These are phyloP conservation scores for Geotrichum restrictum DNA, from an alignment of 1,139 yeast genomes.

Conservation along the genomic window DNA sequence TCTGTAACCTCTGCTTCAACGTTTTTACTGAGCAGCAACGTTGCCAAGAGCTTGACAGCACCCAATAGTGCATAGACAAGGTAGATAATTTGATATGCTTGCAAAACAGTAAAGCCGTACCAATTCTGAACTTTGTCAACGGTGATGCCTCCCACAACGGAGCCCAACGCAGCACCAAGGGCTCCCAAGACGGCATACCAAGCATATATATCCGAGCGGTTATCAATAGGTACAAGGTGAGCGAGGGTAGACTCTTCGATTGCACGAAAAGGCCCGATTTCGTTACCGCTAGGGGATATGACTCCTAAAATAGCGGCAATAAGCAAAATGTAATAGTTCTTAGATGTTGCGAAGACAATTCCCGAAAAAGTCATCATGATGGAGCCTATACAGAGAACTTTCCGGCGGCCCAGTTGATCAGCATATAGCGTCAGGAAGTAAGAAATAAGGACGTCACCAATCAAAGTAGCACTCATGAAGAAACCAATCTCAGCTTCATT, in stretches of 20 bases:
- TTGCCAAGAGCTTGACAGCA: constrained; percentile 49
- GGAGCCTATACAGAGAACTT: constrained; percentile 62
- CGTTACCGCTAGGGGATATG: constrained; percentile 87
- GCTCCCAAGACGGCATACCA: constrained; percentile 65
- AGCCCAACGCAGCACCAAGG: constrained; percentile 72
- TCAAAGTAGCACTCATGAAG: constrained; percentile 65
- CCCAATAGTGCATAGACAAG: constrained; percentile 57
- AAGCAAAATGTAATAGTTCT: constrained; percentile 54
- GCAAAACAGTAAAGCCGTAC: constrained; percentile 32
- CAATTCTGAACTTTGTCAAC: constrained; percentile 43
- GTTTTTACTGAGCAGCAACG: constrained; percentile 51
- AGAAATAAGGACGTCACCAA: constrained; percentile 18
- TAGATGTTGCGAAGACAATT: constrained; percentile 51
- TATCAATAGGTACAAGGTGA: constrained; percentile 63
- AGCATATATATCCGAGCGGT: constrained; percentile 73
- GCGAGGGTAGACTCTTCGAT: constrained; percentile 86
- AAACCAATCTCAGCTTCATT: constrained; percentile 61
- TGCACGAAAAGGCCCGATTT: constrained; percentile 87
- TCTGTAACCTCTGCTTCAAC: constrained; percentile 45
- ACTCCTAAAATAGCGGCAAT: constrained; percentile 64
- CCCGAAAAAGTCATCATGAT: constrained; percentile 71
- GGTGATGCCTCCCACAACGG: constrained; percentile 58
- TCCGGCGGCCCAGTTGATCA: constrained; percentile 67
- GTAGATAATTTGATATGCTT: constrained; percentile 59
- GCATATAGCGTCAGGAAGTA: constrained; percentile 61